phyloP scores from a whole-genome alignment of 2,329 filamentous ascomycete genomes.

The Parastagonospora avenae region DNA sequence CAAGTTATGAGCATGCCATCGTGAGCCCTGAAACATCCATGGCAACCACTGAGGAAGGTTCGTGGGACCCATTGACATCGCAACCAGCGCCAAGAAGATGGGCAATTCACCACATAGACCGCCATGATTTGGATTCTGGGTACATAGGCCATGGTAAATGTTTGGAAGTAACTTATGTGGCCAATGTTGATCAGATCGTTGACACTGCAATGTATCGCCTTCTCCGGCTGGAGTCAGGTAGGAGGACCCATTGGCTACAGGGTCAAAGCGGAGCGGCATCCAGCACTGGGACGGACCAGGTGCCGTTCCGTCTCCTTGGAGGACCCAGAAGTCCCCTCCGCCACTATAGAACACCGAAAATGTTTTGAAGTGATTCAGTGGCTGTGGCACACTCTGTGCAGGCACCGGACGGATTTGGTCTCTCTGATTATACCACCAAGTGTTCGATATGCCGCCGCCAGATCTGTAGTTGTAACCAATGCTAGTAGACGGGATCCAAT shows the following conservation, averaged over 20 bases:
- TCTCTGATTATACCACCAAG: neutral
- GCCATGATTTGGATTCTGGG: slow-evolving; percentile 7
- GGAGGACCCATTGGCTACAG: slow-evolving; percentile 17
- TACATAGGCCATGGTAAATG: slow-evolving; percentile 24
- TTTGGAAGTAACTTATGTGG: slow-evolving; percentile 24
- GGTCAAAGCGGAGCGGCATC: slow-evolving; percentile 25
- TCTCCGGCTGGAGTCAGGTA: slow-evolving; percentile 24
- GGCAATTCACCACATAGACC: slow-evolving; percentile 39
- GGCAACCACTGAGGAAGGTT: slow-evolving; percentile 18
- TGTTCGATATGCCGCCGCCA: neutral
- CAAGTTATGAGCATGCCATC: slow-evolving; percentile 14
- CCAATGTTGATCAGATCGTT: slow-evolving; percentile 22
- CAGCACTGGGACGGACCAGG: slow-evolving; percentile 8
- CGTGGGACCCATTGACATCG: slow-evolving; percentile 23
- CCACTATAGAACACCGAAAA: slow-evolving; percentile 22
- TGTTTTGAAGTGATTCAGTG: slow-evolving; percentile 8
- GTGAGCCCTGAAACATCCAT: slow-evolving; percentile 16
- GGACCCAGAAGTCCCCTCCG: slow-evolving; percentile 21
- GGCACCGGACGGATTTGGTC: neutral
- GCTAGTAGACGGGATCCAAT: slow-evolving; percentile 23
- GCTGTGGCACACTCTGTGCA: neutral
- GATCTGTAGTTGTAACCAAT: neutral
- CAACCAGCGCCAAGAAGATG: slow-evolving; percentile 39
- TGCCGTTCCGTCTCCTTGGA: slow-evolving; percentile 9
- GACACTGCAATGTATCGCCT: slow-evolving; percentile 9